phyloP scores from a whole-genome alignment of 805 yeast genomes.

The Candida boidinii region DNA sequence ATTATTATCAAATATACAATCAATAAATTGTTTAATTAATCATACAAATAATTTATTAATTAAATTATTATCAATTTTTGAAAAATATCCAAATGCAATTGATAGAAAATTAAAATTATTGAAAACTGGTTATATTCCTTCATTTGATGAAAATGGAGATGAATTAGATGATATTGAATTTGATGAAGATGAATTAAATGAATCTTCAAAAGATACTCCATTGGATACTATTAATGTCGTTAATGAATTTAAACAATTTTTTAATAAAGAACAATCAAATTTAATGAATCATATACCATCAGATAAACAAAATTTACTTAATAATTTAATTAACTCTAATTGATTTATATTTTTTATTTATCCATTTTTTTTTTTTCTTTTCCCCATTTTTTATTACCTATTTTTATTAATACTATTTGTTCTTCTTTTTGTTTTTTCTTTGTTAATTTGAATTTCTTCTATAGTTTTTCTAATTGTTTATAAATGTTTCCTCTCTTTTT shows the following conservation, averaged over 20 bases:
- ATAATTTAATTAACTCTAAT: constrained; percentile 7
- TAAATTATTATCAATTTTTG: constrained; percentile 31
- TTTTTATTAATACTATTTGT: too few species aligned
- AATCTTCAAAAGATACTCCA: constrained; percentile 22
- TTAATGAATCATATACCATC: constrained; percentile 6
- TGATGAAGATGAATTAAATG: constrained; percentile 19
- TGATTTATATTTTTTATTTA: too few species aligned
- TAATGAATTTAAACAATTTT: constrained; percentile 20
- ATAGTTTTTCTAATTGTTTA: too few species aligned
- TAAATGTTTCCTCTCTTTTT: too few species aligned
- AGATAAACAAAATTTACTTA: constrained; percentile 13
- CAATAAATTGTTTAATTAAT: constrained; percentile 14
- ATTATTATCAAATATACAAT: constrained; percentile 27
- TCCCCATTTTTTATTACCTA: too few species aligned
- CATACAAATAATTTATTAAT: constrained; percentile 17
- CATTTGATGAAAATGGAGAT: constrained; percentile 15
- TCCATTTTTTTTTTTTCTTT: too few species aligned
- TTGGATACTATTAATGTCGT: constrained; percentile 24
- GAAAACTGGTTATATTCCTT: constrained; percentile 26
- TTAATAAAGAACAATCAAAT: constrained; percentile 10
- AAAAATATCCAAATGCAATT: constrained; percentile 40
- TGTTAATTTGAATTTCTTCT: too few species aligned
- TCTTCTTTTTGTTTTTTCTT: too few species aligned
- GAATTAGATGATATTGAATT: constrained; percentile 14
- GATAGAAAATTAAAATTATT: constrained; percentile 36